Evolutionary conservation across 2,329 filamentous ascomycete genomes (phyloP), one percentile per base, ranked within the genome.

Genomic region (Alternaria metachromatica): DNA sequence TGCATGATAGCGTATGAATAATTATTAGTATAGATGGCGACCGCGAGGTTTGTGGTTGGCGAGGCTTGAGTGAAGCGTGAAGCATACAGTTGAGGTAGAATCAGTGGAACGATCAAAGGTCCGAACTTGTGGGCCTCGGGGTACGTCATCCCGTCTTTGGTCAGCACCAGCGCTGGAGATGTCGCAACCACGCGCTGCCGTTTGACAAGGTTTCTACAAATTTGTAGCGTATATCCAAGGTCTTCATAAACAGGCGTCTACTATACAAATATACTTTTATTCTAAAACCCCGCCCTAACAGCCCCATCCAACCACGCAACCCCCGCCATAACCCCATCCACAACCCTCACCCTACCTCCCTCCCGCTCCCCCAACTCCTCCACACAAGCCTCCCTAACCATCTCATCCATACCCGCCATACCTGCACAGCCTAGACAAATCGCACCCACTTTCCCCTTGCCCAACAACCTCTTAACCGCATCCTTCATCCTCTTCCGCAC

Each of bases 361-460:
- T 84, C 83, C 11, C 85, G 80, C n/a, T 84, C 78, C 2, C 91
- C 91, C 60, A 90, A 84, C 54, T 87, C 84, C 62, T 91, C 88
- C 0, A 87, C 73, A 37, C 92, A 91, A 1, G 90, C 90, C 46
- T 87, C 85, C 33, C 90, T 86, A 43, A 97, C 93, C 62, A 90
- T 90, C 44, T 88, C 84, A 71, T 96, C 91, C 81, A 97, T 86
- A 0, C 94, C 94, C 1, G 90, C 90, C 94, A 97, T 97, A 0
- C 94, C 94, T 3, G 92, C 94, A 78, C 94, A 97, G 0, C 94
- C 94, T 83, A 97, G 86, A 73, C 93, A 91, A 8, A 97, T 87
- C 23, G 89, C 91, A 5, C 84, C 83, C 0, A 94, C 87, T 4
- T 84, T 82, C 0, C 85, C 81, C 12, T 83, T 83, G 8, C 76